phyloP scores from a whole-genome alignment of 1,284 basidiomycete genomes.

The Papiliotrema laurentii region DNA sequence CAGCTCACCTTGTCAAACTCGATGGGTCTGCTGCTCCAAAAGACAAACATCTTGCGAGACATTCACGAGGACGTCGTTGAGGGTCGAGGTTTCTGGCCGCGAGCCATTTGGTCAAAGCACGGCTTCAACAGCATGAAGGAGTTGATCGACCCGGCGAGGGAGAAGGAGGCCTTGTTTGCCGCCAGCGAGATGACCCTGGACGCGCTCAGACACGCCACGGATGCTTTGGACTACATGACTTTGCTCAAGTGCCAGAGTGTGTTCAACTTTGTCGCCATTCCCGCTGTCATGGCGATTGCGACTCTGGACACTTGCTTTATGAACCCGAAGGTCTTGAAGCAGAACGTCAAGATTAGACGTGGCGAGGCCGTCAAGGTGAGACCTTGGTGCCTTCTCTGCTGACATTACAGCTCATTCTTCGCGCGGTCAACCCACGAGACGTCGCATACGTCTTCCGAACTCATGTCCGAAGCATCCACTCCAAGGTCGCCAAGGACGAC shows the following conservation, averaged over 20 bases:
- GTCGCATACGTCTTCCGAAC: constrained; percentile 84
- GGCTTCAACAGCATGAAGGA: constrained; percentile 58
- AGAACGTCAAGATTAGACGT: constrained; percentile 94
- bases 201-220: constrained; percentile 76
- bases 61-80: constrained; percentile 88
- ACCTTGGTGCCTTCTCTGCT: constrained; percentile 10
- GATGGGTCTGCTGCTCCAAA: constrained; percentile 96
- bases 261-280: constrained; percentile 96
- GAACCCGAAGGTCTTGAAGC: constrained; percentile 83
- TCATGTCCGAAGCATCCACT: constrained; percentile 77
- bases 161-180: constrained; percentile 66
- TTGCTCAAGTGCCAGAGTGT: constrained; percentile 85
- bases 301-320: constrained; percentile 88
- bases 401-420: constrained; percentile 70
- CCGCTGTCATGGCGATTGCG: constrained; percentile 93
- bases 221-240: constrained; percentile 84
- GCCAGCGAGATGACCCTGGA: constrained; percentile 88
- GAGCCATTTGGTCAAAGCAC: constrained; percentile 79
- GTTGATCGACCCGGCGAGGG: constrained; percentile 50
- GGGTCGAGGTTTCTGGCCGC: constrained; percentile 89
- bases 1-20: constrained; percentile 88
- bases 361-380: constrained; percentile 76
- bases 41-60: constrained; percentile 97
- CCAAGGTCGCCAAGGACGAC: constrained; percentile 71
- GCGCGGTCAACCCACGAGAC: constrained; percentile 84